Evolutionary conservation across 1,284 basidiomycete genomes (phyloP).

Genomic region (Sporisorium scitamineum): DNA sequence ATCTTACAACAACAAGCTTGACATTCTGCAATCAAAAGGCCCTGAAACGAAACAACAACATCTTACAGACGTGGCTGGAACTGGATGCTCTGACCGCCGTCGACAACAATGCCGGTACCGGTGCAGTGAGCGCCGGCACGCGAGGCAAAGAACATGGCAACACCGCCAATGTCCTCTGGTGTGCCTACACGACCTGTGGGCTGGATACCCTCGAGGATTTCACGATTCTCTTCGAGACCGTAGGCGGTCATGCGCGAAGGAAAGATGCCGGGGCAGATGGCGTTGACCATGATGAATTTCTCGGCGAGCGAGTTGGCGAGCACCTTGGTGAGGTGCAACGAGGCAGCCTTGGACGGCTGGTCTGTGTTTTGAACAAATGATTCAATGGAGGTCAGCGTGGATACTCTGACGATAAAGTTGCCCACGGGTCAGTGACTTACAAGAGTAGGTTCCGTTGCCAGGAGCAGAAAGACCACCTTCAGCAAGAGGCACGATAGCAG

Average conservation of each 20-base stretch:
- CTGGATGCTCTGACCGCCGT: slow-evolving; percentile 74
- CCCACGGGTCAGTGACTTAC: no score
- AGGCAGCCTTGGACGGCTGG: slow-evolving; percentile 77
- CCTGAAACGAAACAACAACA: neutral
- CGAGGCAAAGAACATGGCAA: slow-evolving; percentile 79
- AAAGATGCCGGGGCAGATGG: slow-evolving; percentile 83
- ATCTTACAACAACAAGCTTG: neutral
- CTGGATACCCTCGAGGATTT: slow-evolving; percentile 62
- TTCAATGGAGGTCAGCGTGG: slow-evolving; percentile 3
- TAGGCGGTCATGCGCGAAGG: slow-evolving; percentile 88
- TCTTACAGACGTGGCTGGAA: slow-evolving; percentile 53
- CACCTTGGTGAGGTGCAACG: slow-evolving; percentile 82
- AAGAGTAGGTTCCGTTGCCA: slow-evolving; percentile 83
- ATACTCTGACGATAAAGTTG: neutral
- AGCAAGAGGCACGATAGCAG: slow-evolving; percentile 75
- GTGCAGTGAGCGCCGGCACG: slow-evolving; percentile 80
- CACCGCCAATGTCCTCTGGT: slow-evolving; percentile 80
- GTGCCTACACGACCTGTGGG: slow-evolving; percentile 74
- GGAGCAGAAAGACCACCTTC: slow-evolving; percentile 73
- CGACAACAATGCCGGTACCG: slow-evolving; percentile 77
- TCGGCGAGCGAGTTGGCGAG: slow-evolving; percentile 79
- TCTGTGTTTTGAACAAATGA: slow-evolving; percentile 18
- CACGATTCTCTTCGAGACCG: slow-evolving; percentile 74
- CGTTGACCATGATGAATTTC: slow-evolving; percentile 76
- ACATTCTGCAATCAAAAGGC: neutral